Evolutionary conservation across 2,329 filamentous ascomycete species (phyloP), one percentile per base, ranked within the genome.

Genomic region (Fusarium udum): DNA sequence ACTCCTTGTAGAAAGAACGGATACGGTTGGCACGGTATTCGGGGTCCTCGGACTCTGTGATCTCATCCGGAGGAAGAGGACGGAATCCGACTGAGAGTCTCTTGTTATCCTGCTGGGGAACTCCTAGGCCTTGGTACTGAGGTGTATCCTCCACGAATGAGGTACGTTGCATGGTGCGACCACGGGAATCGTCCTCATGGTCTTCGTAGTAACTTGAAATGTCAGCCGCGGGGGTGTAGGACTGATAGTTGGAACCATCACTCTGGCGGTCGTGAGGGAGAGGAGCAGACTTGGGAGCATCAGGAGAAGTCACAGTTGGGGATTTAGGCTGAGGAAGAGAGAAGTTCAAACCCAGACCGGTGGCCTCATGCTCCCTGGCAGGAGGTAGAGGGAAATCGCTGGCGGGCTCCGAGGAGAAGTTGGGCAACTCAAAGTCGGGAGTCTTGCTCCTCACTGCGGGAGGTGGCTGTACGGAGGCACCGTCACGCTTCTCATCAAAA

Each of bases 1-100:
- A 99, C 81, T 99, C 96, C 85, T 98, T 98, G 86, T 99, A 99
- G 86, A 99, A 99, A 8, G 96, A 99, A 81, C 96, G 90, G 75
- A 99, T 99, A 66, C 96, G 92, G 85, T 98, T 98, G 73, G 96
- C 96, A 78, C 96, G 91, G 79, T 95, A 92, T 82, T 98, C 96
- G 1, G 96, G 95, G 80, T 98, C 95, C 80, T 98, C 96, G 7
- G 92, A 90, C 48, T 92, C 90, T 36, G 87, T 88, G 61, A 93
- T 90, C 73, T 97, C 93, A 78, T 95, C 92, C 40, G 95, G 94
- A 10, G 96, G 96, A 71, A 99, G 87, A 28, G 96, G 96, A 22
- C 96, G 92, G 82, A 97, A 88, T 34, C 91, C 90, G 51, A 92
- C 88, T 3, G 91, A 93, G n/a, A 92, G 81, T 64, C 91, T 86